These are phyloP conservation scores for Adenanthera pavonina DNA, from an alignment of 306 rosid genomes.

Conservation along the genomic window DNA sequence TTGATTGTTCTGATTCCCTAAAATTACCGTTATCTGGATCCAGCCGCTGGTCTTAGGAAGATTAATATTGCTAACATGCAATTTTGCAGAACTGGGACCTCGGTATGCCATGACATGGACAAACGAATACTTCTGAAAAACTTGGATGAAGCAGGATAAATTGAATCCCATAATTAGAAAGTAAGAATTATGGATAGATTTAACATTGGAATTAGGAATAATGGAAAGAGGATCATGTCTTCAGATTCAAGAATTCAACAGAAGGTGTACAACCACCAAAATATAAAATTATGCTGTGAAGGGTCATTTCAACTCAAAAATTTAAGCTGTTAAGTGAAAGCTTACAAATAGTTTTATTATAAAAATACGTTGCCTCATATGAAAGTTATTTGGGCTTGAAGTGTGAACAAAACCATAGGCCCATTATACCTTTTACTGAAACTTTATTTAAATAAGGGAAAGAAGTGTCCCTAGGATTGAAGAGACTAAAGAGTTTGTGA, in stretches of 20 bases:
- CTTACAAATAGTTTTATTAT: neutral
- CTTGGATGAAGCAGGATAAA: conserved; percentile 1
- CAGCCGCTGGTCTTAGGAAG: neutral
- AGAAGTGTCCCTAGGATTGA: neutral
- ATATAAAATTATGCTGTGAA: neutral
- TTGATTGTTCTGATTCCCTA: neutral
- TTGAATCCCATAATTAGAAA: neutral
- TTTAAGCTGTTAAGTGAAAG: neutral
- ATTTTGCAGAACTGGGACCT: neutral
- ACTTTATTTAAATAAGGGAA: neutral
- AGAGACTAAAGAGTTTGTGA: neutral
- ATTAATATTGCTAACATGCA: neutral
- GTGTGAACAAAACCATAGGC: neutral
- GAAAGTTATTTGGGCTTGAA: neutral
- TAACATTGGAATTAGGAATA: neutral
- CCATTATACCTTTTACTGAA: neutral
- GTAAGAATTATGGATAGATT: neutral
- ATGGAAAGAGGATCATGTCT: neutral
- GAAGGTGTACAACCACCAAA: too few relatives aligned
- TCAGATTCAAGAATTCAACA: neutral
- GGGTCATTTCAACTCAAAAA: neutral
- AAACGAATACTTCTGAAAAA: neutral
- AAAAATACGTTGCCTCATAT: neutral
- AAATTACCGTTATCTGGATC: neutral
- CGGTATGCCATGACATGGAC: neutral